phyloP scores from a whole-genome alignment of 345 rosid species.

The Populus tremula region DNA sequence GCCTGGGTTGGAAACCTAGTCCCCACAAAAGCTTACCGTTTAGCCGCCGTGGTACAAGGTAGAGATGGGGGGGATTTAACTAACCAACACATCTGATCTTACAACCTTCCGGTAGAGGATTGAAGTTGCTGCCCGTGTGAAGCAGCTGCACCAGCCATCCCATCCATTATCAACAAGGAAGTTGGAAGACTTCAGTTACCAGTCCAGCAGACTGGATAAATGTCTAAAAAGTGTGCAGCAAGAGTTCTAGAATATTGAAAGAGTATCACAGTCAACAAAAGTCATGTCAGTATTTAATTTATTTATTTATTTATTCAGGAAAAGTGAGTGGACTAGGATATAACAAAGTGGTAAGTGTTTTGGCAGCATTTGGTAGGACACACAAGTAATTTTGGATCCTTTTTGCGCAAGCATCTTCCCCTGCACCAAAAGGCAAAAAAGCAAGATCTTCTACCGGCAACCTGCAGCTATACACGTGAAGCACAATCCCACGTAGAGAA shows the following conservation, averaged over 20 bases:
- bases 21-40: not conserved
- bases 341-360: not conserved
- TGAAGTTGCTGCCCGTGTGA: not conserved
- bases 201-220: not conserved
- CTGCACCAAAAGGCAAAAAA: not conserved
- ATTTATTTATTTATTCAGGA: too few relatives aligned
- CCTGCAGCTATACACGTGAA: not conserved
- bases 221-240: not conserved
- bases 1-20: not conserved
- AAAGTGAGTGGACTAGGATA: not conserved
- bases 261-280: too few relatives aligned
- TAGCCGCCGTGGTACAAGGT: not conserved
- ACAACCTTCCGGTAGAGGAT: not conserved
- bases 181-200: not conserved
- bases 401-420: not conserved
- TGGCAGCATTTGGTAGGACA: not conserved
- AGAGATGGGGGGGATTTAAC: not conserved
- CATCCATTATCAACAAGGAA: not conserved
- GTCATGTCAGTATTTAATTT: too few relatives aligned
- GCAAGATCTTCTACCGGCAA: not conserved
- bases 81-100: not conserved
- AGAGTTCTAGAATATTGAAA: not conserved
- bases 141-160: not conserved
- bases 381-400: not conserved
- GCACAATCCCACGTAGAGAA: not conserved